Evolutionary conservation across 805 yeast genomes (phyloP).

Genomic region (Cyberlindnera saturnus): DNA sequence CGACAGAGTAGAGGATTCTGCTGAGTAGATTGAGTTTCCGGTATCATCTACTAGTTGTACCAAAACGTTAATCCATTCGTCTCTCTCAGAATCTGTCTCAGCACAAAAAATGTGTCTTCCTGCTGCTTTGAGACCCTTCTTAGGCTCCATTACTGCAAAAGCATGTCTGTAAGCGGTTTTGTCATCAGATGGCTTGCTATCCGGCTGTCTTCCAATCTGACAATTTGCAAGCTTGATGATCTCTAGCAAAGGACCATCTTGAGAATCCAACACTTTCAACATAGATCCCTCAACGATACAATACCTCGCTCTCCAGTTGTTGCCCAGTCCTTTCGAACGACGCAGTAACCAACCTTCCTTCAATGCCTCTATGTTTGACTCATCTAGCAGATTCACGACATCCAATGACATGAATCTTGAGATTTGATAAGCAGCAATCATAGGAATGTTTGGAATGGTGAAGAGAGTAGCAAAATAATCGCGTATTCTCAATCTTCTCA

Average conservation of each 20-base stretch:
- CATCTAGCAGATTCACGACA: constrained; percentile 54
- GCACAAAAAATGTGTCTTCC: constrained; percentile 65
- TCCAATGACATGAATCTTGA: constrained; percentile 66
- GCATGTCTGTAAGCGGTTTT: constrained; percentile 47
- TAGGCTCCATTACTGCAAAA: constrained; percentile 46
- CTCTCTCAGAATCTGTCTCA: constrained; percentile 72
- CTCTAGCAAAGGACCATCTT: constrained; percentile 51
- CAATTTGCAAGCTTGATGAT: constrained; percentile 43
- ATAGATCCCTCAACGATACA: constrained; percentile 58
- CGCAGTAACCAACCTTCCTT: constrained; percentile 64
- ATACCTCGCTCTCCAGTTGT: constrained; percentile 64
- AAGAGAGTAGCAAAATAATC: constrained; percentile 55
- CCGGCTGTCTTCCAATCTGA: constrained; percentile 49
- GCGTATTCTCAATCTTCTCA: constrained; percentile 47
- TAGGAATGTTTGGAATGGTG: constrained; percentile 52
- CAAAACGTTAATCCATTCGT: constrained; percentile 56
- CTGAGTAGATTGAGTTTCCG: constrained; percentile 6
- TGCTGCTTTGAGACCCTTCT: constrained; percentile 23
- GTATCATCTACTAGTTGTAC: constrained; percentile 27
- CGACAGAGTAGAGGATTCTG: constrained; percentile 1
- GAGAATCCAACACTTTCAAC: constrained; percentile 50
- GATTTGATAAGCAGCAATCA: constrained; percentile 41
- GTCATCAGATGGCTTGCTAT: constrained; percentile 21
- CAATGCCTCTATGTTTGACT: constrained; percentile 41
- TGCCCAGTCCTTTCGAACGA: constrained; percentile 57